A percentile compares a stretch with the other conserved stretches of the same genome.
Conservation (phyloP, 257 asterid genomes). For the Haberlea rhodopensis region DNA sequence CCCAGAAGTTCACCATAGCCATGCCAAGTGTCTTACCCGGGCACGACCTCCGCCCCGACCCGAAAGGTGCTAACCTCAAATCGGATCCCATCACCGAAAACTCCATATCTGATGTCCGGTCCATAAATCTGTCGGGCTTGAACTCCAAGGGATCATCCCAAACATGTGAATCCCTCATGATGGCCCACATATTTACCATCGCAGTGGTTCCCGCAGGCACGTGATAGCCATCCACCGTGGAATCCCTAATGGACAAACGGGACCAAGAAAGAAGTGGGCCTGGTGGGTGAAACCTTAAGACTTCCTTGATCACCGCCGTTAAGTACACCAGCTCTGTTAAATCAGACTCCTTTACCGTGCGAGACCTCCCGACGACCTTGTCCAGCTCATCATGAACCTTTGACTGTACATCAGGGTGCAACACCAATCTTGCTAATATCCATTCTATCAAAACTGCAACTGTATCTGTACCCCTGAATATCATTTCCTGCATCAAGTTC, state of each 20-base stretch:
- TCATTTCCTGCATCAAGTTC: slow-evolving; percentile 75
- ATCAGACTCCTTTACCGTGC: slow-evolving; percentile 50
- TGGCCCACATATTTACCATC: slow-evolving; percentile 95
- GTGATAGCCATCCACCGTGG: slow-evolving; percentile 54
- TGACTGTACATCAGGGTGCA: slow-evolving; percentile 60
- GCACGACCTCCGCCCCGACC: slow-evolving; percentile 80
- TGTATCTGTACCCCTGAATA: slow-evolving; percentile 85
- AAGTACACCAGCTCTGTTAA: slow-evolving; percentile 47
- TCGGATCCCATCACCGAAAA: slow-evolving; percentile 62
- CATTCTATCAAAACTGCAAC: slow-evolving; percentile 72
- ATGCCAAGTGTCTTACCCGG: slow-evolving; percentile 71
- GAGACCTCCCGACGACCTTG: slow-evolving; percentile 47
- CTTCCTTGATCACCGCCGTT: slow-evolving; percentile 74
- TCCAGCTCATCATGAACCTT: slow-evolving; percentile 65
- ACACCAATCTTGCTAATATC: slow-evolving; percentile 70
- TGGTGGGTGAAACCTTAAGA: slow-evolving; percentile 73
- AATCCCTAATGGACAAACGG: slow-evolving; percentile 59
- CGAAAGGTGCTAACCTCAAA: slow-evolving; percentile 69
- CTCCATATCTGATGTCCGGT: slow-evolving; percentile 5
- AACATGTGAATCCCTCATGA: slow-evolving; percentile 51
- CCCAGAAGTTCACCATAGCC: slow-evolving; percentile 61
- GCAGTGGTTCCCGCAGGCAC: slow-evolving; percentile 80
- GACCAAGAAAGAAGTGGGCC: slow-evolving; percentile 93
- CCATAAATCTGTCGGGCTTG: slow-evolving; percentile 60
- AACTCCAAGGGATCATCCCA: slow-evolving; percentile 60